Percentiles rank a stretch among this genome's conserved stretches.
Evolutionary conservation across 1,284 basidiomycete species (phyloP).

Genomic region (Cystobasidium sp.): DNA sequence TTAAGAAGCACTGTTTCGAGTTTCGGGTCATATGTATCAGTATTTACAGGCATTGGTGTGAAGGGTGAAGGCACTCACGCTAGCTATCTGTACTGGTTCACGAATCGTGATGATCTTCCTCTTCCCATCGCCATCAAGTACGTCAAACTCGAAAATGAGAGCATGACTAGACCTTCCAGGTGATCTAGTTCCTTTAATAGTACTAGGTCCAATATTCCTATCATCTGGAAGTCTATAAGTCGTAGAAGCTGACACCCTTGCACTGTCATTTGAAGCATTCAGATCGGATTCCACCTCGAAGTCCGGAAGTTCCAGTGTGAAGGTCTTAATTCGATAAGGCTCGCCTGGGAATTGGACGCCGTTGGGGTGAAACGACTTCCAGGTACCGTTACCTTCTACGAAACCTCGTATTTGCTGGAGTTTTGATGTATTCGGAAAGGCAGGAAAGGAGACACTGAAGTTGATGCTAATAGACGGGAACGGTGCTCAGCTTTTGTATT

Average conservation of each 20-base stretch:
- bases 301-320: constrained; percentile 2
- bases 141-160: constrained; percentile 25
- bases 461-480: constrained; percentile 5
- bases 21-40: no score
- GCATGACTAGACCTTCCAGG: constrained; percentile 10
- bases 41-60: not conserved
- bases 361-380: constrained; percentile 9
- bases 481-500: no score
- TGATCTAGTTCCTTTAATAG: constrained; percentile 2
- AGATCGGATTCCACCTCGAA: not conserved
- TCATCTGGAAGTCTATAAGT: constrained; percentile 22
- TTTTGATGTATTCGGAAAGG: not conserved
- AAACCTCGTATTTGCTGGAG: constrained; percentile 14
- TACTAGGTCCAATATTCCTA: constrained; percentile 5
- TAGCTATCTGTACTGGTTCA: constrained; percentile 16
- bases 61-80: constrained; percentile 4
- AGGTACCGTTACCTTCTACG: constrained; percentile 1
- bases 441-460: constrained; percentile 21
- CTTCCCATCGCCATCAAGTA: constrained; percentile 17
- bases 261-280: not conserved
- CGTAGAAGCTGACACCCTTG: not conserved
- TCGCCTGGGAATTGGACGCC: constrained; percentile 7
- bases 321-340: constrained; percentile 4
- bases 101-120: constrained; percentile 19
- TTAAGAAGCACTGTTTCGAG: no score